Conservation (phyloP, 2,329 filamentous ascomycete genomes). For the Pseudogymnoascus sp. region DNA sequence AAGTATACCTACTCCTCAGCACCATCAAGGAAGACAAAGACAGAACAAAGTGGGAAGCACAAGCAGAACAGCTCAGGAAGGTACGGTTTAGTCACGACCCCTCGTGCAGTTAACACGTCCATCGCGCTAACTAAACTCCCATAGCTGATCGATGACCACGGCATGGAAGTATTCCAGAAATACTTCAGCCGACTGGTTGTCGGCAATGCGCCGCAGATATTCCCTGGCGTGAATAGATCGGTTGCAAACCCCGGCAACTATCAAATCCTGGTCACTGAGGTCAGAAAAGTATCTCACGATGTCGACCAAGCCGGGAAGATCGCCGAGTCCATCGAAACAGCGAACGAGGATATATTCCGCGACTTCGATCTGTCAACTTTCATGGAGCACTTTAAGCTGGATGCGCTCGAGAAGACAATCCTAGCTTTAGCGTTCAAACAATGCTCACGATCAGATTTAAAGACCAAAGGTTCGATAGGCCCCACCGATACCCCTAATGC, state of each 20-base stretch:
- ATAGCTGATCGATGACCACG: conserved; percentile 94
- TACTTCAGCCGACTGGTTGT: conserved; percentile 90
- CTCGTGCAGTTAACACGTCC: conserved; percentile 10
- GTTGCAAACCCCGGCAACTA: conserved; percentile 74
- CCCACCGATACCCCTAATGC: background rate
- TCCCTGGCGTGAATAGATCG: conserved; percentile 66
- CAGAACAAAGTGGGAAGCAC: conserved; percentile 79
- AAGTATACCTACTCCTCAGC: conserved; percentile 89
- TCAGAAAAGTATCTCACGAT: conserved; percentile 77
- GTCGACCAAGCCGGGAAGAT: conserved; percentile 80
- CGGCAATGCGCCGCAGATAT: conserved; percentile 86
- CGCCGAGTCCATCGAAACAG: conserved; percentile 83
- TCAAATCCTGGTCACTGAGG: conserved; percentile 70
- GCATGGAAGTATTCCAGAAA: conserved; percentile 97
- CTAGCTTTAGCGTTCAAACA: conserved; percentile 83
- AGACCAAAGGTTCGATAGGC: conserved; percentile 66
- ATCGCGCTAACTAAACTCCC: conserved; percentile 8
- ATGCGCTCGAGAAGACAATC: conserved; percentile 78
- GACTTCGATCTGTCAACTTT: conserved; percentile 96
- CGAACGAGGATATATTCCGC: conserved; percentile 85
- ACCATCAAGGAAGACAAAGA: conserved; percentile 93
- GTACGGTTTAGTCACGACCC: conserved; percentile 40
- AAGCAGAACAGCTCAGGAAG: conserved; percentile 86
- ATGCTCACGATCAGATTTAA: conserved; percentile 70
- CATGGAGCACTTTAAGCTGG: conserved; percentile 90